phyloP scores from a whole-genome alignment of 78 protist genomes.

The Dictyostelium firmibasis region DNA sequence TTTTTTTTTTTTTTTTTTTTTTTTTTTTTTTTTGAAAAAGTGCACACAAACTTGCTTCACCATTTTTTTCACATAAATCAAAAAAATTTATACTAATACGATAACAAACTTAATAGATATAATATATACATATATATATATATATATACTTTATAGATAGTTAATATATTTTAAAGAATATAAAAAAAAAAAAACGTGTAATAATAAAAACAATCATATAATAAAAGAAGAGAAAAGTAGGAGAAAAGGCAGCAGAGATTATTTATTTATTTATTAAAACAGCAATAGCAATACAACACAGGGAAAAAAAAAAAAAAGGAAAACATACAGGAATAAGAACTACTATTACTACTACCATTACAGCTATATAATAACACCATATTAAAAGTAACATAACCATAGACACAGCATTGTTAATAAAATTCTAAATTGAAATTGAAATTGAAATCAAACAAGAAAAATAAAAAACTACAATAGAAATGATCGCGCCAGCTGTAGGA shows the following conservation, averaged over 20 bases:
- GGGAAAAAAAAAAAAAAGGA: neutral
- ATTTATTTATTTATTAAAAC: neutral
- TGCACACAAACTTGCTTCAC: neutral
- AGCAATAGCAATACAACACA: neutral
- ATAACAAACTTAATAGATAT: no score
- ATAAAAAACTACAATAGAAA: neutral
- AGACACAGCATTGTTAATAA: neutral
- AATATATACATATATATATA: neutral
- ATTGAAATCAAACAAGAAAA: no score
- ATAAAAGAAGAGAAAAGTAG: neutral
- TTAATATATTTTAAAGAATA: no score
- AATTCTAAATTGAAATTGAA: neutral
- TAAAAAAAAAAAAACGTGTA: neutral
- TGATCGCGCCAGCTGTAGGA: slow-evolving; percentile 74
- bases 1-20: no score
- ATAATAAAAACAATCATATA: no score
- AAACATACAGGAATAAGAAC: neutral
- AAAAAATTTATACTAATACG: neutral
- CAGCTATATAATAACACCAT: neutral
- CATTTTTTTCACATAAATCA: neutral
- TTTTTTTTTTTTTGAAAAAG: neutral
- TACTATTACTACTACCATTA: no score
- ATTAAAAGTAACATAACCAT: neutral
- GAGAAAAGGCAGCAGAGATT: no score
- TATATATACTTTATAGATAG: no score